phyloP scores from a whole-genome alignment of 1,284 basidiomycete genomes.

The Phenoliferia sp. region DNA sequence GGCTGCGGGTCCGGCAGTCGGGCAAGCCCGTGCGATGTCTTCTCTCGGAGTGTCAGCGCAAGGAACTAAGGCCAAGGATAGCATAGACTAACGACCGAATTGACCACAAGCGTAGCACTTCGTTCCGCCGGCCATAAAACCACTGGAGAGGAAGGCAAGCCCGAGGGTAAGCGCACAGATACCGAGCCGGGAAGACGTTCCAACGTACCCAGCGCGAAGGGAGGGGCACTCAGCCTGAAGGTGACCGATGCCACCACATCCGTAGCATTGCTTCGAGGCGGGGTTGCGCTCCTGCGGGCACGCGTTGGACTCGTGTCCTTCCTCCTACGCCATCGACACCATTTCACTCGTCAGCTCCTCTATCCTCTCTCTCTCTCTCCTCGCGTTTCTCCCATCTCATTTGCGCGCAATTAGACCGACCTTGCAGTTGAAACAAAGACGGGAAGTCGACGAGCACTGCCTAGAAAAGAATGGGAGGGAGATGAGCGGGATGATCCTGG shows the following conservation, averaged over 20 bases:
- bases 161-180: background rate
- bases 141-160: background rate
- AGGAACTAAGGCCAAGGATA: background rate
- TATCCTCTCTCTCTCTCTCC: background rate
- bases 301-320: slow-evolving; percentile 80
- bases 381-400: background rate
- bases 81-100: slow-evolving; percentile 43
- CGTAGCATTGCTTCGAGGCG: slow-evolving; percentile 72
- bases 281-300: slow-evolving; percentile 76
- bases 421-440: slow-evolving; percentile 72
- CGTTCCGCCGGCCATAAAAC: slow-evolving; percentile 14
- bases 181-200: no score
- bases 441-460: background rate
- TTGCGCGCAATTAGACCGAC: slow-evolving; percentile 47
- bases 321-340: slow-evolving; percentile 7
- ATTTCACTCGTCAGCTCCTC: background rate
- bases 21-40: slow-evolving; percentile 67
- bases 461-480: no score
- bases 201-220: slow-evolving; percentile 50
- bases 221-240: slow-evolving; percentile 75
- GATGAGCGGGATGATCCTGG: no score
- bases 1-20: slow-evolving; percentile 37
- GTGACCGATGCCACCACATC: slow-evolving; percentile 49
- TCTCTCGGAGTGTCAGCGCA: background rate
- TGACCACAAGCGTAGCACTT: slow-evolving; percentile 33